These are phyloP conservation scores for Neurospora cerealis DNA, from an alignment of 495 filamentous ascomycete genomes.

Conservation along the genomic window DNA sequence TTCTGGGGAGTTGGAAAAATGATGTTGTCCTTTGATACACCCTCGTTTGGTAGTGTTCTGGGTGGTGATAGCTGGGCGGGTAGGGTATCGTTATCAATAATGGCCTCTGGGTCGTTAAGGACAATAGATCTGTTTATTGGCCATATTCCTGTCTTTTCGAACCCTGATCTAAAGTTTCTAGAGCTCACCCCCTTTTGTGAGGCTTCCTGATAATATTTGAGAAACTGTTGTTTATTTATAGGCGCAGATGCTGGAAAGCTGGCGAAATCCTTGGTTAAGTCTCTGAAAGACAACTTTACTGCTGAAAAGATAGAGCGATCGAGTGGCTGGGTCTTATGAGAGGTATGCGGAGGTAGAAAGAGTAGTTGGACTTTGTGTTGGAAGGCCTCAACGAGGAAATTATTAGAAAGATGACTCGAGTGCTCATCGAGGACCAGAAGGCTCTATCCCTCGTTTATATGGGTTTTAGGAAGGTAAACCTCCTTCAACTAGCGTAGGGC, in stretches of 20 bases:
- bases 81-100: background rate
- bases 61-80: background rate
- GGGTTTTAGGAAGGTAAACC: conserved; percentile 1
- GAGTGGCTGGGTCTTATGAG: conserved; percentile 4
- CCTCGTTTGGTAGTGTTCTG: too few relatives aligned
- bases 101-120: background rate
- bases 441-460: too few relatives aligned
- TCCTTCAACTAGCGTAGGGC: background rate
- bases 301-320: background rate
- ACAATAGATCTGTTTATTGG: background rate
- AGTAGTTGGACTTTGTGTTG: background rate
- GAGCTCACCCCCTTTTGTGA: background rate
- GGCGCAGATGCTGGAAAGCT: background rate
- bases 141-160: conserved; percentile 2
- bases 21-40: too few relatives aligned
- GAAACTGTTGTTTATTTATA: conserved; percentile 1
- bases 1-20: too few relatives aligned
- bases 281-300: background rate
- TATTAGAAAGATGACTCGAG: background rate
- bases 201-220: background rate
- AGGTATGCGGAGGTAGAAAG: conserved; percentile 4
- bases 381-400: background rate
- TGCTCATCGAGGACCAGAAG: conserved; percentile 1
- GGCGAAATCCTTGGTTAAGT: background rate
- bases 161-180: conserved; percentile 1